Evolutionary conservation across 306 rosid species (phyloP).

Genomic region (Betula pendula): DNA sequence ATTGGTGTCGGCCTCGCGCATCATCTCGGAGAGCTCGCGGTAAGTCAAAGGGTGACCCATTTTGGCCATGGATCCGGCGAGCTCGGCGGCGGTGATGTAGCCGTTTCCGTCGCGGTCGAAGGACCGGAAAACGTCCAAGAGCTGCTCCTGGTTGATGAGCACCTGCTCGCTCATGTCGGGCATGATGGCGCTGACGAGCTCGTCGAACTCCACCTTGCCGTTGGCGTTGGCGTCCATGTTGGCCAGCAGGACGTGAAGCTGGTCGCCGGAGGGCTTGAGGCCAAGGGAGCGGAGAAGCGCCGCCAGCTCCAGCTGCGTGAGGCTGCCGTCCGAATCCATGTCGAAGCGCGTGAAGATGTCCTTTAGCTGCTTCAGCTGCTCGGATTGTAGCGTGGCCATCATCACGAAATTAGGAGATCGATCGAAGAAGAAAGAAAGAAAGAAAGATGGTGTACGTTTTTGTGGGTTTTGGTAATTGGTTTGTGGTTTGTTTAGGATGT

Average conservation of each 20-base stretch:
- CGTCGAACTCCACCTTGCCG: constrained; percentile 75
- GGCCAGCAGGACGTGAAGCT: constrained; percentile 48
- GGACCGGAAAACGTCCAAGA: constrained; percentile 59
- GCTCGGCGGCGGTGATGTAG: constrained; percentile 68
- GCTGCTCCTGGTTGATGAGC: constrained; percentile 73
- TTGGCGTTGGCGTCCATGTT: constrained; percentile 76
- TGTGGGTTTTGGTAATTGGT: background rate
- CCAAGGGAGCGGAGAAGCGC: constrained; percentile 89
- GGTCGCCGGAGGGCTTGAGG: constrained; percentile 70
- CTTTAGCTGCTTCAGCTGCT: constrained; percentile 59
- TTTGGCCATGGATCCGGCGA: constrained; percentile 85
- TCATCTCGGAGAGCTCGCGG: constrained; percentile 67
- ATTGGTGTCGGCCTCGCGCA: constrained; percentile 67
- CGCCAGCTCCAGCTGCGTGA: constrained; percentile 80
- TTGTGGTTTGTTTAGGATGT: background rate
- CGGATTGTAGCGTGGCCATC: constrained; percentile 44
- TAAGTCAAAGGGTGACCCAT: constrained; percentile 79
- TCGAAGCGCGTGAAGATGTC: constrained; percentile 78
- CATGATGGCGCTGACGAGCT: constrained; percentile 53
- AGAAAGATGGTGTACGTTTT: background rate
- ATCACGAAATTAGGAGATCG: background rate
- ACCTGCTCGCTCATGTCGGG: constrained; percentile 53
- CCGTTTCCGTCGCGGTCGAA: constrained; percentile 92
- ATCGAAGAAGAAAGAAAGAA: background rate
- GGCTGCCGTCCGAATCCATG: constrained; percentile 90